These are phyloP conservation scores for Stevia rebaudiana DNA, from an alignment of 140 eudicot genomes.

Conservation along the genomic window DNA sequence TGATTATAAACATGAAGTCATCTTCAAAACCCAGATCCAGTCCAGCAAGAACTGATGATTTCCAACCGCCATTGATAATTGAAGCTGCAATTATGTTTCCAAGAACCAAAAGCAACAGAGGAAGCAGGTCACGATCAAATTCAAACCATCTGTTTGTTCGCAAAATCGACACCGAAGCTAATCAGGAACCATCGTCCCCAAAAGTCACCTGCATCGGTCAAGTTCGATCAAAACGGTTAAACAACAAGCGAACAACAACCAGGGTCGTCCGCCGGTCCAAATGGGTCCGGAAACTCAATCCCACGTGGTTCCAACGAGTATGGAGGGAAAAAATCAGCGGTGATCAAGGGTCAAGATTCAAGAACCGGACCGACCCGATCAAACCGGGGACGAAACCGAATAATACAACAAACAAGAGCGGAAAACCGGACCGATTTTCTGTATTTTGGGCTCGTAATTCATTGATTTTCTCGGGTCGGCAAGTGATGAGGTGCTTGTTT, in stretches of 20 bases:
- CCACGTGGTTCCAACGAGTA: conserved; percentile 16
- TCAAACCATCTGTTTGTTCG: conserved; percentile 48
- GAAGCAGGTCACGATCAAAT: conserved; percentile 55
- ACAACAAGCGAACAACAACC: conserved; percentile 12
- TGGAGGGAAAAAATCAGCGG: conserved; percentile 15
- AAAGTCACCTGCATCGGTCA: conserved; percentile 96
- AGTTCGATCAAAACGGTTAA: conserved; percentile 50
- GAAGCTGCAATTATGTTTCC: conserved; percentile 30
- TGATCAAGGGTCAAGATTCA: too few species aligned
- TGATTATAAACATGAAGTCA: conserved; percentile 29
- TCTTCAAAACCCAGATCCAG: conserved; percentile 49
- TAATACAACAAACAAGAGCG: too few species aligned
- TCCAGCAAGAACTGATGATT: conserved; percentile 56
- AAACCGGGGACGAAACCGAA: too few species aligned
- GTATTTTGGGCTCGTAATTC: too few species aligned
- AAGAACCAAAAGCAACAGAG: conserved; percentile 46
- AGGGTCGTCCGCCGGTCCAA: conserved; percentile 18
- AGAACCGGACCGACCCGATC: too few species aligned
- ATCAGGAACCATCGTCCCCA: conserved; percentile 83
- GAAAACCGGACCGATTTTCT: too few species aligned
- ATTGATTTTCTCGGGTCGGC: too few species aligned
- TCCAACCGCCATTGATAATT: conserved; percentile 47
- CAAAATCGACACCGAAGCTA: conserved; percentile 35
- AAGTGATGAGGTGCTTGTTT: too few species aligned
- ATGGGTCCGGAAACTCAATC: conserved; percentile 15